Evolutionary conservation across 2,329 filamentous ascomycete genomes (phyloP).

Genomic region (Xylariaceae sp.): DNA sequence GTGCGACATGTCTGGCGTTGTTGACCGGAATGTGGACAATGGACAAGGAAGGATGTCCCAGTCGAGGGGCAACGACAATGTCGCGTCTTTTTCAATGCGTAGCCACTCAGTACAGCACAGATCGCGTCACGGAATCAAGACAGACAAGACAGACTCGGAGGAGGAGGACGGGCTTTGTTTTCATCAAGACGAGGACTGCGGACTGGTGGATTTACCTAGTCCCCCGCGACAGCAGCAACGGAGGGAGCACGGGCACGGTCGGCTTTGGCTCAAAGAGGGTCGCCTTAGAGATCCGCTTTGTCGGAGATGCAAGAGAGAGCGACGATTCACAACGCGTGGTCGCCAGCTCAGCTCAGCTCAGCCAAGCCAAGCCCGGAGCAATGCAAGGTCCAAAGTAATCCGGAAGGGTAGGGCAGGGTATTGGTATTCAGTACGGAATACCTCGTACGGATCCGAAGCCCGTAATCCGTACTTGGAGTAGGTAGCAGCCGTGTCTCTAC

Average conservation of each 20-base stretch:
- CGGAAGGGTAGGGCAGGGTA: not conserved
- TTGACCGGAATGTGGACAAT: constrained; percentile 11
- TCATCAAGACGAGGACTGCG: not conserved
- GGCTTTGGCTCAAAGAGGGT: not conserved
- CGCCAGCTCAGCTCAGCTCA: constrained; percentile 11
- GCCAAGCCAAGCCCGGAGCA: constrained; percentile 6
- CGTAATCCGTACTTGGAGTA: not conserved
- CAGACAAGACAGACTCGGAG: not conserved
- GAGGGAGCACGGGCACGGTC: not conserved
- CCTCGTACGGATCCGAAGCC: too few relatives aligned
- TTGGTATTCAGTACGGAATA: too few relatives aligned
- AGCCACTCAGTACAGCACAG: constrained; percentile 4
- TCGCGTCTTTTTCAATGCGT: constrained; percentile 8
- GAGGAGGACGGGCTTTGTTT: not conserved
- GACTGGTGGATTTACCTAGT: not conserved
- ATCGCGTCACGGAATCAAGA: constrained; percentile 14
- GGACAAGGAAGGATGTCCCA: not conserved
- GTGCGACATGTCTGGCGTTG: constrained; percentile 23
- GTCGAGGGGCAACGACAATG: constrained; percentile 5
- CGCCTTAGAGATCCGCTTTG: constrained; percentile 7
- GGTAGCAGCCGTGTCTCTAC: constrained; percentile 1
- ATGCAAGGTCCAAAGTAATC: constrained; percentile 8
- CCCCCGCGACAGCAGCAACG: constrained; percentile 1
- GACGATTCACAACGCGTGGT: constrained; percentile 15
- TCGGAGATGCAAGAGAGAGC: constrained; percentile 7